Base-by-base conservation (phyloP, 1,284 basidiomycete genomes). In the Microbotryomycetes sp. region DNA sequence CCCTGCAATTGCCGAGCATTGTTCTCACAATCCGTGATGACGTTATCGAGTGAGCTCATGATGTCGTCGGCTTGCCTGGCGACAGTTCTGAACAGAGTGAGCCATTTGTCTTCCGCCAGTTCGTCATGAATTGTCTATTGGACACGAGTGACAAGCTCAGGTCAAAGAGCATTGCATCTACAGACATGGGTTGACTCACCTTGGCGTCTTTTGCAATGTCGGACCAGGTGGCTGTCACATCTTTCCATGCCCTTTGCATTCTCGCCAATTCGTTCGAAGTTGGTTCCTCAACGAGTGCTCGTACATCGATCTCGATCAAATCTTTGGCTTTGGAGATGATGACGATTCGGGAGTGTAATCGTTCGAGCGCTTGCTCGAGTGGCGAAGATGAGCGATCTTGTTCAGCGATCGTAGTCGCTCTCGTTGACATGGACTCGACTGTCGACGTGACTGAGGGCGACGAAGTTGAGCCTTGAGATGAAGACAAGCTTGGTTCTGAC, bases 41-140 rank as follows among this genome's bases (percentile, higher is more conserved):
- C 88, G 74, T 92, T 94, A 78, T 96, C 89, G 66, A 97, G 77
- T 71, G 89, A 91, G 29, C 86, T 84, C 90, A 97, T 93, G 92
- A 97, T 94, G 29, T 88, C 89, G 73, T 93, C 88, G 32, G 92
- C 92, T 76, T 97, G 92, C 65, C 89, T 86, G 15, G 86, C 87
- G 48, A 92, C 91, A 42, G 89, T 92, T 66, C 89, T 82, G 76
- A 97, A 97, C n/a, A 96, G 87, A 9, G 86, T 87, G 70, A 97
- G 81, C 87, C 91, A 96, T 73, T 52, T 92, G 76, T 97, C 92
- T 76, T 97, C 94, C 76, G 89, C 90, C 63, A 97, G 80, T 75
- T 97, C 93, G 72, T 90, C 88, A 67, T 87, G 81, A 62, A 97
- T 77, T 48, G 54, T 56, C 54, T 62, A 15, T 14, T n/a, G n/a